Evolutionary conservation across 495 filamentous ascomycete species (phyloP), one percentile per base, ranked within the genome.

Genomic region (Cenococcum geophilum): DNA sequence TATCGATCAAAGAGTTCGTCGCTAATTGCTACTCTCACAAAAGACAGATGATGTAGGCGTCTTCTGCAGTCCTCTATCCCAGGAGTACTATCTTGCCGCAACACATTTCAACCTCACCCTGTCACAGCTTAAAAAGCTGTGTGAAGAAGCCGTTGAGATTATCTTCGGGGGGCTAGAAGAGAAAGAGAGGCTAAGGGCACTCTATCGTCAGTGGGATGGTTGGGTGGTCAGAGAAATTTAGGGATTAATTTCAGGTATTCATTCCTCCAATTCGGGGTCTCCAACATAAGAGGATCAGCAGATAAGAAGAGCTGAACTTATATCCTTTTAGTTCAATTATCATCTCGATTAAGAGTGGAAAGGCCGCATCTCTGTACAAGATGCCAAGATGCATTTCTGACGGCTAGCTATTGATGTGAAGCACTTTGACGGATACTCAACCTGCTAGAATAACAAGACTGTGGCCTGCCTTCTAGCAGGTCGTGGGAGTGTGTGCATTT

Each of bases 41-140:
- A 62, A 92, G 89, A 95, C 89, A 0, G 89, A 95, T 73, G 89
- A 95, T 73, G 88, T 95, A 21, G 90, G 89, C 1, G 82, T 93
- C 42, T 92, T 95, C 59, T 84, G 82, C 43, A 91, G 86, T 70
- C 79, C 81, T 0, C 73, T 92, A n/a, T 91, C 86, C 12, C 85
- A 91, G 62, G 90, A 95, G 67, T 92, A 92, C 67, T 70, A 76
- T 4, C 80, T 95, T 16, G 86, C 86, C 12, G 83, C 86, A 3
- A 71, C 87, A 71, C 83, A 91, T 68, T 93, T 93, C 67, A 71
- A 73, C 0, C 73, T 93, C 20, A 71, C 62, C 32, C 75, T 77
- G 37, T 61, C 70, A 1, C 80, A 88, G 52, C 72, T 92, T 9
- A 69, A 82, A 57, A 69, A 72, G 1, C 73, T 92, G 10, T 81